Conservation (phyloP, 2,329 filamentous ascomycete genomes). For the Diaporthe velutina region DNA sequence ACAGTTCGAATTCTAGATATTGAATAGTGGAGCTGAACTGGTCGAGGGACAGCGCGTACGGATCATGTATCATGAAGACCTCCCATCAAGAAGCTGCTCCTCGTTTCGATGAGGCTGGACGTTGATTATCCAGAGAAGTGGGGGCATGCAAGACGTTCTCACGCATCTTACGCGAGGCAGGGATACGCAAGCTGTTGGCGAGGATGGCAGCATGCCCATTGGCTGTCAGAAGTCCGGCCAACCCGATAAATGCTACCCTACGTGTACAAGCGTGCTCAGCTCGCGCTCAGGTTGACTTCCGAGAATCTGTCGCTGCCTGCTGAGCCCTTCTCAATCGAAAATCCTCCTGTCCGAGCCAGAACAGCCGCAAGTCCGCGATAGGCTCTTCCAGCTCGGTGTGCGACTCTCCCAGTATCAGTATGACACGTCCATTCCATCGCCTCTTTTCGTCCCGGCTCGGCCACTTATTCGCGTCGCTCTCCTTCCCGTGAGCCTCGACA, state of each 20-base stretch:
- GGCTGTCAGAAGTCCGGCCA: neutral
- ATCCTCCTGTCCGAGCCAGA: constrained; percentile 2
- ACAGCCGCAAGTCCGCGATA: too few species aligned
- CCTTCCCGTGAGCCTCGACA: too few species aligned
- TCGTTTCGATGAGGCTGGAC: neutral
- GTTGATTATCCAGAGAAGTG: neutral
- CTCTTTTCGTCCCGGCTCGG: too few species aligned
- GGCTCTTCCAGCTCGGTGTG: too few species aligned
- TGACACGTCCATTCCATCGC: too few species aligned
- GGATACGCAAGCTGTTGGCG: neutral
- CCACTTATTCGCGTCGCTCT: too few species aligned
- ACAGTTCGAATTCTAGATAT: neutral
- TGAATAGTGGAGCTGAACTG: neutral
- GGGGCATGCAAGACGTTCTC: neutral
- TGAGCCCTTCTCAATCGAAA: neutral
- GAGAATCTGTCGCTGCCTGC: neutral
- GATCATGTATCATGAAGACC: neutral
- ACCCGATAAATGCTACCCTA: neutral
- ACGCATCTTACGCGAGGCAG: neutral
- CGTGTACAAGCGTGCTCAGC: neutral
- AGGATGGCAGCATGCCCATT: neutral
- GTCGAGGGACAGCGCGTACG: neutral
- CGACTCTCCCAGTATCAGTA: too few species aligned
- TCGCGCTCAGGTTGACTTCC: neutral
- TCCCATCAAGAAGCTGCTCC: neutral